Percentiles rank a stretch among this genome's conserved stretches.
phyloP scores from a whole-genome alignment of 1,284 basidiomycete species.

The Apiotrichum brassicae region DNA sequence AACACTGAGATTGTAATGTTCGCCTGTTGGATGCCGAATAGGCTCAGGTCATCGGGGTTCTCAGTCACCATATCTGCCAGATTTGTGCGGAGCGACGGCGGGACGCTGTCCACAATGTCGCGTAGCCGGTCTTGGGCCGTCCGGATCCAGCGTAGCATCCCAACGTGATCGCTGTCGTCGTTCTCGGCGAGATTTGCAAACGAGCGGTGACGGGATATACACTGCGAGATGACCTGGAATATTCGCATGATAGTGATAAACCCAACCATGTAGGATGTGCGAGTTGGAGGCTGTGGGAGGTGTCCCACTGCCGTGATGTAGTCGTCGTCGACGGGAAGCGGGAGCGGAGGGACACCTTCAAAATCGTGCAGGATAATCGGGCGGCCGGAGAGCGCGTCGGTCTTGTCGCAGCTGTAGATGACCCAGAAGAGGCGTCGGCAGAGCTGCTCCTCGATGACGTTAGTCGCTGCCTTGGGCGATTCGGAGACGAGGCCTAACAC shows the following conservation, averaged over 20 bases:
- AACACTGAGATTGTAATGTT: slow-evolving; percentile 29
- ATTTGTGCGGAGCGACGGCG: neutral
- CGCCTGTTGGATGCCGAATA: slow-evolving; percentile 27
- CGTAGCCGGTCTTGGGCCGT: slow-evolving; percentile 2
- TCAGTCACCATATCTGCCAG: neutral
- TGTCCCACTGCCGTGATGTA: slow-evolving; percentile 18
- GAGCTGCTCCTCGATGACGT: slow-evolving; percentile 17
- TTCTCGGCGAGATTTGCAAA: slow-evolving; percentile 10
- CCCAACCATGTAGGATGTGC: slow-evolving; percentile 22
- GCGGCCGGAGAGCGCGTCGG: slow-evolving; percentile 24
- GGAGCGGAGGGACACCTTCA: slow-evolving; percentile 25
- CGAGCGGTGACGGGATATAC: slow-evolving; percentile 23
- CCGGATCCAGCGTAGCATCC: slow-evolving; percentile 2
- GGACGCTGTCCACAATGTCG: slow-evolving; percentile 4
- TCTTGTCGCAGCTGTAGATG: slow-evolving; percentile 28
- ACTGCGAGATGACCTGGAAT: slow-evolving; percentile 26
- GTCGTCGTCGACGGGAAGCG: slow-evolving; percentile 32
- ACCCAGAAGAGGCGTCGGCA: slow-evolving; percentile 27
- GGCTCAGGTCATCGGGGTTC: slow-evolving; percentile 2
- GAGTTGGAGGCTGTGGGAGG: slow-evolving; percentile 11
- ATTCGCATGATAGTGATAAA: slow-evolving; percentile 20
- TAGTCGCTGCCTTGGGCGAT: slow-evolving; percentile 2
- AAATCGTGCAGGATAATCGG: slow-evolving; percentile 21
- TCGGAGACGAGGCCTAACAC: slow-evolving; percentile 17
- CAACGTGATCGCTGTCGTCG: neutral